Conservation (phyloP, 306 rosid genomes). For the Coriaria nepalensis region DNA sequence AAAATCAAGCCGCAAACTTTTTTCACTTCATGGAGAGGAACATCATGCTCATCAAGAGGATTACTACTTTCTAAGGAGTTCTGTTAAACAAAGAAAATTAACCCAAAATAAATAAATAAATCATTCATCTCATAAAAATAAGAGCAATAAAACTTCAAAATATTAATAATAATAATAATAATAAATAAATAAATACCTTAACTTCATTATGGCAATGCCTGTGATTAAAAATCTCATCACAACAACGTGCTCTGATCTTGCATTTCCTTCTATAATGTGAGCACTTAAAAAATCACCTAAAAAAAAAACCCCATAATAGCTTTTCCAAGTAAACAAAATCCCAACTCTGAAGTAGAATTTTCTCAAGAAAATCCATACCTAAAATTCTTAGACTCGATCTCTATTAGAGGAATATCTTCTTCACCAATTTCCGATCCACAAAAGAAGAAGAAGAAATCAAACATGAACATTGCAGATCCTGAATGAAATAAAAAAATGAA, state of each 20-base stretch:
- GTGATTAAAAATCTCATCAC: constrained; percentile 47
- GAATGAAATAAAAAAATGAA: no score
- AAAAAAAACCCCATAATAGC: neutral
- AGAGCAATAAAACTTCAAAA: neutral
- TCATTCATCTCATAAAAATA: neutral
- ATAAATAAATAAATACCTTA: constrained; percentile 20
- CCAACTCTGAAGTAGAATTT: neutral
- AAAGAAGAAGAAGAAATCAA: constrained; percentile 1
- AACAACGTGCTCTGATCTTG: constrained; percentile 58
- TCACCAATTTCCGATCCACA: constrained; percentile 2
- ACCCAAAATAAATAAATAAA: no score
- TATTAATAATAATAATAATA: no score
- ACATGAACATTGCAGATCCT: no score
- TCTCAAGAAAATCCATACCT: constrained; percentile 24
- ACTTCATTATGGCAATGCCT: constrained; percentile 74
- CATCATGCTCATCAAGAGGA: constrained; percentile 20
- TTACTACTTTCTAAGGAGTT: constrained; percentile 29
- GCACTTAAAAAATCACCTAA: constrained; percentile 33
- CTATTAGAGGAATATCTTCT: constrained; percentile 9
- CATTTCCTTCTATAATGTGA: constrained; percentile 59
- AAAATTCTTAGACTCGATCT: constrained; percentile 19
- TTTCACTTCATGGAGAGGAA: no score
- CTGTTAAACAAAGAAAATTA: constrained; percentile 17
- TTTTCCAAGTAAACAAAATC: neutral
- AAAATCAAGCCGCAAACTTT: no score